These are phyloP conservation scores for Sanghuangporus weigelae DNA, from an alignment of 1,284 basidiomycete genomes.

Conservation along the genomic window DNA sequence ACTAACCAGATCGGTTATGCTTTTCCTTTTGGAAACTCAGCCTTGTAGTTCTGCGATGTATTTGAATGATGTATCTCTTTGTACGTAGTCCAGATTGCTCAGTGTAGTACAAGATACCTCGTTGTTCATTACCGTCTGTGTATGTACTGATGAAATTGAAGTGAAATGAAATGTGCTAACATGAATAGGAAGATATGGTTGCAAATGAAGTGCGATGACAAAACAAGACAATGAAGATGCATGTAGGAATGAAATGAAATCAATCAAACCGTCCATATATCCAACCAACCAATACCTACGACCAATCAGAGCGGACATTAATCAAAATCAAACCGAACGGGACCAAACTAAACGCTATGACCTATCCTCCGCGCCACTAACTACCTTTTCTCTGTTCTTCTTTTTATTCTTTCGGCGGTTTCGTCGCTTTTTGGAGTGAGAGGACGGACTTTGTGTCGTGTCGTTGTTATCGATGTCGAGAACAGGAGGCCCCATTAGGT, in stretches of 20 bases:
- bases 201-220: not conserved
- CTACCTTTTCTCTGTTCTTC: constrained; percentile 16
- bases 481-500: constrained; percentile 47
- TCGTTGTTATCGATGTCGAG: constrained; percentile 29
- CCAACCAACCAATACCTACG: too few species aligned
- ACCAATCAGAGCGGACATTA: too few species aligned
- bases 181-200: not conserved
- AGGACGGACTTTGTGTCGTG: constrained; percentile 20
- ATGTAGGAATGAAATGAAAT: not conserved
- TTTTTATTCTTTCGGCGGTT: constrained; percentile 55
- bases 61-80: not conserved
- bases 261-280: not conserved
- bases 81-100: not conserved
- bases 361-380: not conserved
- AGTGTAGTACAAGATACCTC: not conserved
- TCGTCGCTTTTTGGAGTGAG: constrained; percentile 40
- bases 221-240: not conserved
- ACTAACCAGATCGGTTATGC: not conserved
- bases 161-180: not conserved
- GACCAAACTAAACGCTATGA: not conserved
- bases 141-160: not conserved
- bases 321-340: too few species aligned
- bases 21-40: not conserved
- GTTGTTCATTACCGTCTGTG: not conserved
- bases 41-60: not conserved